Evolutionary conservation across 805 yeast genomes (phyloP).

Genomic region (Ogataea pini): DNA sequence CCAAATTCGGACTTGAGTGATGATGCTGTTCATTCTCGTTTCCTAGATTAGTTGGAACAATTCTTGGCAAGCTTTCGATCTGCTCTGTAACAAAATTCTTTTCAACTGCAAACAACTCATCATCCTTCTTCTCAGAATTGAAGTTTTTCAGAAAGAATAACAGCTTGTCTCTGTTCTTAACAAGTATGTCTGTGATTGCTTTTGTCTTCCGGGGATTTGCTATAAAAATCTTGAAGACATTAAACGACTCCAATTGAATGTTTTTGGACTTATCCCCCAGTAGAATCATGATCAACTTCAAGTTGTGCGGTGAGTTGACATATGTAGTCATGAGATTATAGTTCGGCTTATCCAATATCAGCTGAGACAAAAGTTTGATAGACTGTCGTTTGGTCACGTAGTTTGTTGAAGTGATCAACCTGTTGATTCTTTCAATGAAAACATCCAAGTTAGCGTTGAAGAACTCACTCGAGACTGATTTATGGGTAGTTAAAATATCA

Average conservation of each 20-base stretch:
- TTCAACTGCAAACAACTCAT: conserved; percentile 70
- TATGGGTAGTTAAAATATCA: conserved; percentile 70
- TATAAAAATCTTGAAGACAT: conserved; percentile 91
- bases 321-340: conserved; percentile 72
- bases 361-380: conserved; percentile 68
- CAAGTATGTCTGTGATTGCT: conserved; percentile 74
- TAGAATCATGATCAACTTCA: conserved; percentile 83
- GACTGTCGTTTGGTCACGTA: conserved; percentile 94
- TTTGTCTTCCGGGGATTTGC: conserved; percentile 92
- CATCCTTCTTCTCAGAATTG: conserved; percentile 61
- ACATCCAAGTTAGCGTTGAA: conserved; percentile 54
- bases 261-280: conserved; percentile 88
- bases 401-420: conserved; percentile 70
- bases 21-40: conserved; percentile 10
- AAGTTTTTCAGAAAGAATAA: conserved; percentile 68
- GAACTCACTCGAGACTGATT: conserved; percentile 69
- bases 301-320: conserved; percentile 76
- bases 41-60: conserved; percentile 28
- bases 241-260: conserved; percentile 87
- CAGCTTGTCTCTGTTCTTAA: conserved; percentile 79
- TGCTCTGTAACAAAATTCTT: conserved; percentile 76
- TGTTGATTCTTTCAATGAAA: conserved; percentile 66
- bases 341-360: conserved; percentile 72
- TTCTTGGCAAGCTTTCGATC: conserved; percentile 69
- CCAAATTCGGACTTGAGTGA: conserved; percentile 16